Base-by-base conservation (phyloP, 2,329 filamentous ascomycete genomes). In the Fusarium denticulatum region DNA sequence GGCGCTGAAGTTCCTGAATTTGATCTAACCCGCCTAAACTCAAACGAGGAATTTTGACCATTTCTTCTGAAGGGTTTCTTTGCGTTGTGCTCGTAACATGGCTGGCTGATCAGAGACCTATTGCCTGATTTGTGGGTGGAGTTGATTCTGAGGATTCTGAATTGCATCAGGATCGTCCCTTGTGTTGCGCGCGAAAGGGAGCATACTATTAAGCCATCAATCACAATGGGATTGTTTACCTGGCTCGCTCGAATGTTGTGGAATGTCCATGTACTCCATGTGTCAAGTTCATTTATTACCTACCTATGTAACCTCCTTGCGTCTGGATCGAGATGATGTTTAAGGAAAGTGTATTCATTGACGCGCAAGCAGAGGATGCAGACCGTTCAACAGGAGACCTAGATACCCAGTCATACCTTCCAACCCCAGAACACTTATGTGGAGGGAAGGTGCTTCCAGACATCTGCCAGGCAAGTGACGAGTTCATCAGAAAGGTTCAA, bases 161-260 rank as follows among this genome's bases (percentile, higher is more conserved):
- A 72, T 55, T 37, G 26, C 40, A 49, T 64, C 37, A 37, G 39
- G 60, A 67, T 73, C 40, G 43, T 60, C 52, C 43, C 43, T 56
- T 26, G 28, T 58, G 57, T 36, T 37, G n/a, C 67, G 20, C 39
- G 37, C 14, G 32, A 52, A 56, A 45, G 28, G 40, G 55, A 53
- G 34, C 18, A 24, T n/a, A 26, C 45, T 20, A n/a, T 50, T 28
- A n/a, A 40, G 36, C 36, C 37, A 56, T 32, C 52, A 32, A 45
- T 64, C 47, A 64, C 18, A 42, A 49, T 46, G 34, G 36, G 28
- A 52, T 71, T 53, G 18, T 42, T 40, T 16, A 24, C 30, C 30
- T 36, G 30, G 30, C 18, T 24, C 32, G 24, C n/a, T 45, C 20
- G 9, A 30, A 36, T 46, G 28, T 39, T 32, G 45, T 56, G 39